Percentiles rank a stretch among this genome's conserved stretches.
These are phyloP conservation scores for Vitis labrusca DNA, from an alignment of 164 flowering plant genomes.

Conservation along the genomic window DNA sequence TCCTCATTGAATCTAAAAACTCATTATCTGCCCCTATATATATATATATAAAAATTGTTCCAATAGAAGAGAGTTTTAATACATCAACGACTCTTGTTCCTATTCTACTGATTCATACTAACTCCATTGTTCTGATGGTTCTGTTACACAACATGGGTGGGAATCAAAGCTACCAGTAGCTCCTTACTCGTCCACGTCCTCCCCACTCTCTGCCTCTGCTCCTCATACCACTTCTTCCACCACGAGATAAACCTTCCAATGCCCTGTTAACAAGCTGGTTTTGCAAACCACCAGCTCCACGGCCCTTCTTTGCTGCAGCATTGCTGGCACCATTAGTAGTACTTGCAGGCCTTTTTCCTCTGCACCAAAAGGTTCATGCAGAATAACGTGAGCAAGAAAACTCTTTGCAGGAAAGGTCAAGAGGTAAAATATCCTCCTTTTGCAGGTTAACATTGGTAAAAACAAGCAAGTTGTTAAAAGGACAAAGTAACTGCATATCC, in stretches of 20 bases:
- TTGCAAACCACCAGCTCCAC: constrained; percentile 66
- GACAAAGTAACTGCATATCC: too few relatives aligned
- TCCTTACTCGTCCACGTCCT: constrained; percentile 71
- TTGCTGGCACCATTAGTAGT: constrained; percentile 52
- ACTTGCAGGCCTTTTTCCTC: constrained; percentile 61
- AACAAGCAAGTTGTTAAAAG: too few relatives aligned
- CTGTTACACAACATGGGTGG: too few relatives aligned
- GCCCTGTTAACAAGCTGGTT: constrained; percentile 77
- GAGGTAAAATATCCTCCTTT: too few relatives aligned
- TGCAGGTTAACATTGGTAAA: too few relatives aligned
- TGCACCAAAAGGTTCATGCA: constrained; percentile 21
- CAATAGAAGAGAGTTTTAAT: not conserved
- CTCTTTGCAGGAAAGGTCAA: not conserved
- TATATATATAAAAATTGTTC: not conserved
- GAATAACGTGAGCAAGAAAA: not conserved
- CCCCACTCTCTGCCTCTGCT: constrained; percentile 50
- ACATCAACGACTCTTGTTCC: constrained; percentile 8
- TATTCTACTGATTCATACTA: not conserved
- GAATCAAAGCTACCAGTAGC: constrained; percentile 29
- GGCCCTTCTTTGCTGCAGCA: constrained; percentile 56
- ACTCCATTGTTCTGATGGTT: not conserved
- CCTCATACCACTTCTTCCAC: constrained; percentile 56
- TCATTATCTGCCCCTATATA: not conserved
- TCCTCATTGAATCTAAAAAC: constrained; percentile 9
- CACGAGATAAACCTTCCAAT: constrained; percentile 63